Evolutionary conservation across 768 basidiomycete genomes (phyloP).

Genomic region (Termitomyces sp.): DNA sequence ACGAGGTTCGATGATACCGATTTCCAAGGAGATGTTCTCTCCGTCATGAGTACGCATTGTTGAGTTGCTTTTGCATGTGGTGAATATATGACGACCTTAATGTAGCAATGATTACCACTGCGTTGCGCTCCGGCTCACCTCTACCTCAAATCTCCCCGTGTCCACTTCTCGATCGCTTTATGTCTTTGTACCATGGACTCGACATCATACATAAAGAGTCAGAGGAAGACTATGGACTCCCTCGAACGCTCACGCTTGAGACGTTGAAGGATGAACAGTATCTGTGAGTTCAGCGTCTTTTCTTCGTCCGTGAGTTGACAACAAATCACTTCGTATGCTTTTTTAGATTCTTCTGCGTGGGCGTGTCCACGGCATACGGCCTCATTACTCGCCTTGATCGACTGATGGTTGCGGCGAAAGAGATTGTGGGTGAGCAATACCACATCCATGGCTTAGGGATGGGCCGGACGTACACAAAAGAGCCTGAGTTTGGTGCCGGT

Average conservation of each 20-base stretch:
- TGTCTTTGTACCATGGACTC: constrained; percentile 47
- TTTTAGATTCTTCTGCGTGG: constrained; percentile 62
- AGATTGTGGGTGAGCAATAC: constrained; percentile 83
- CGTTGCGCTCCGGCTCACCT: constrained; percentile 67
- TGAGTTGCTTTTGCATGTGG: background rate
- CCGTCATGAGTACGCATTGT: constrained; percentile 63
- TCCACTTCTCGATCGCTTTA: constrained; percentile 49
- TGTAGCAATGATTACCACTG: constrained; percentile 69
- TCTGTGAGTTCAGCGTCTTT: constrained; percentile 40
- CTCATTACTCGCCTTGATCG: constrained; percentile 72
- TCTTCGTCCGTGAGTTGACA: background rate
- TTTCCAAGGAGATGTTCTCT: constrained; percentile 82
- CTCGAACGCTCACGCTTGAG: constrained; percentile 62
- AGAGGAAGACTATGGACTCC: constrained; percentile 73
- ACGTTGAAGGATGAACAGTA: constrained; percentile 78
- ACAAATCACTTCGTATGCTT: background rate
- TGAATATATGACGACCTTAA: background rate
- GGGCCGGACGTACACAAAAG: background rate
- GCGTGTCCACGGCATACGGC: constrained; percentile 61
- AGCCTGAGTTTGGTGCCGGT: constrained; percentile 1
- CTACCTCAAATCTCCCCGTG: constrained; percentile 87
- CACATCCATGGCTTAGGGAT: constrained; percentile 68
- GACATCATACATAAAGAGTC: constrained; percentile 66
- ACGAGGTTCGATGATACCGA: constrained; percentile 72
- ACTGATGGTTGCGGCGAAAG: constrained; percentile 78